Conservation (phyloP, 495 filamentous ascomycete genomes). For the Hyaloscypha finlandica region DNA sequence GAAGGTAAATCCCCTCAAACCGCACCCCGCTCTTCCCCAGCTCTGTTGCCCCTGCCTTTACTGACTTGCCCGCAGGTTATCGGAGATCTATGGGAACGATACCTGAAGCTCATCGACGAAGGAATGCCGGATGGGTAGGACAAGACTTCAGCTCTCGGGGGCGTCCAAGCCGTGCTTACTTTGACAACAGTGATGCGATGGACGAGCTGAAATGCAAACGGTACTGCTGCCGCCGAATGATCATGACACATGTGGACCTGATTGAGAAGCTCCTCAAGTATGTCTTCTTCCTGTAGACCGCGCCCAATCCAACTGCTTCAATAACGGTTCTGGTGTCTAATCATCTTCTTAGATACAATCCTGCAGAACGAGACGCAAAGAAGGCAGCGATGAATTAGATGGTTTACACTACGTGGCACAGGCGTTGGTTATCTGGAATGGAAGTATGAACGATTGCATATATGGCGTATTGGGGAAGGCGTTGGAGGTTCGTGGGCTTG, state of each 20-base stretch:
- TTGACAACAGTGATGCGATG: constrained; percentile 77
- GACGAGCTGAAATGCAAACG: constrained; percentile 88
- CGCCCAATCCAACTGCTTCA: not conserved
- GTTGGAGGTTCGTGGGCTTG: constrained; percentile 25
- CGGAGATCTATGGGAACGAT: constrained; percentile 95
- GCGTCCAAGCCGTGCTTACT: constrained; percentile 2
- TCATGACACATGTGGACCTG: constrained; percentile 99
- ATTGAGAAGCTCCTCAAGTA: constrained; percentile 98
- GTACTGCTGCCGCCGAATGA: constrained; percentile 97
- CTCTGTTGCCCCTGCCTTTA: constrained; percentile 9
- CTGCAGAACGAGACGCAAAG: constrained; percentile 34
- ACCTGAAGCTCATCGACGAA: constrained; percentile 80
- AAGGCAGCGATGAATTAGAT: constrained; percentile 29
- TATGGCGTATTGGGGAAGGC: constrained; percentile 20
- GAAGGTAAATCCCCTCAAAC: constrained; percentile 62
- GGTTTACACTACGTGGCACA: constrained; percentile 3
- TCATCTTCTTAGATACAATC: constrained; percentile 32
- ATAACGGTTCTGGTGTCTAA: constrained; percentile 5
- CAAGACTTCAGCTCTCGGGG: constrained; percentile 20
- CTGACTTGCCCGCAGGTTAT: constrained; percentile 66
- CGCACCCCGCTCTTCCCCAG: not conserved
- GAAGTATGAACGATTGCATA: constrained; percentile 25
- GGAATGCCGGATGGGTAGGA: constrained; percentile 75
- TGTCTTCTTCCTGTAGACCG: constrained; percentile 5
- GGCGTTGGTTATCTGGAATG: constrained; percentile 16